Base-by-base conservation (phyloP, 345 rosid species). In the Viola odorata region DNA sequence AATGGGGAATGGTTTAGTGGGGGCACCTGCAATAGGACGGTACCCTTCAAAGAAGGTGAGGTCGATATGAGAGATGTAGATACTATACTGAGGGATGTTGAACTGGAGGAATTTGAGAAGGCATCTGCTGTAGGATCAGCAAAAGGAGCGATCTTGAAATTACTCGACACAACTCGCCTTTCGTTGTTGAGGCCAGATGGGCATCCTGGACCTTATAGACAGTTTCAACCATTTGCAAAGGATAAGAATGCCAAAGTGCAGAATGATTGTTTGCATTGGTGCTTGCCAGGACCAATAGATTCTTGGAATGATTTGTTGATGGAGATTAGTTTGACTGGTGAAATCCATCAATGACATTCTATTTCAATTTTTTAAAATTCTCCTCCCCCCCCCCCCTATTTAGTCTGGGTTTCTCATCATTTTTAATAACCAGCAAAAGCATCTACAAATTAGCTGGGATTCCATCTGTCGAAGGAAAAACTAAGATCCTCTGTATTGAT, bases 271-370 rank as follows among this genome's bases (percentile, higher is more conserved):
- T 64, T 75, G 8, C 80, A 79, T 23, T 79, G 81, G 81, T 77
- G 81, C 66, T 23, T 71, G 57, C 84, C 84, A 0, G 79, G 84
- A n/a, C 84, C 84, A 1, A 64, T 77, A 14, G 79, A 77, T 61
- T 48, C 79, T 12, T 74, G 79, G 79, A 80, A 80, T 50, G 77
- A 79, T 69, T 69, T 76, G 63, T 69, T 77, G 58, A 56, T 72
- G 65, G 56, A 63, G 60, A 52, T 77, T 69, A 15, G 56, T 48
- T 50, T 51, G 37, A 50, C 42, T 15, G 52, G n/a, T 53, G 54
- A 66, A 41, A 41, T 9, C 4, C 55, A 55, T 16, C 14, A 13
- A 11, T 65, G 62, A 57, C 6, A 16, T 8, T 3, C 17, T n/a
- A 6, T 64, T 48, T 10, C 53, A 16, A 6, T 11, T 47, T 12